Evolutionary conservation across 2,329 filamentous ascomycete species (phyloP).

Genomic region (Tothia fuscella): DNA sequence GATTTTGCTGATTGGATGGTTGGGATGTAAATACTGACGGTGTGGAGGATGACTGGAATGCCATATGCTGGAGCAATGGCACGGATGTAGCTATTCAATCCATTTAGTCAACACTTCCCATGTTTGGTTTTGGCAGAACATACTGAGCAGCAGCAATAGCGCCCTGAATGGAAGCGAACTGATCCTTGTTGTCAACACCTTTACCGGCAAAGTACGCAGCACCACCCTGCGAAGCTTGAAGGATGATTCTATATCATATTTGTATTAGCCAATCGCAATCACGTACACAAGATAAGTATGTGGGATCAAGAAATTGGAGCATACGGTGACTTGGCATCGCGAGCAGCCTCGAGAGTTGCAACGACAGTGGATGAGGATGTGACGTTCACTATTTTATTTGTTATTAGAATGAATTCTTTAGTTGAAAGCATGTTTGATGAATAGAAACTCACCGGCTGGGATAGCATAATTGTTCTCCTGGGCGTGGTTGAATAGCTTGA

Average conservation of each 20-base stretch:
- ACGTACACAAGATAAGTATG: no score
- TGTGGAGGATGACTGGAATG: constrained; percentile 66
- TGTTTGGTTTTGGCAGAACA: constrained; percentile 65
- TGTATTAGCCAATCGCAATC: no score
- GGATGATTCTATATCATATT: no score
- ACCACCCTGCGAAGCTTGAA: constrained; percentile 89
- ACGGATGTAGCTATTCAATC: constrained; percentile 31
- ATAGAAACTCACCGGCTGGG: constrained; percentile 60
- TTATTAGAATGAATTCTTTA: no score
- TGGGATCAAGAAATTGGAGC: no score
- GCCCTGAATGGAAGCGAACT: constrained; percentile 80
- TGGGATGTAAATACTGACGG: no score
- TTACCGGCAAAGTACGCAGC: constrained; percentile 83
- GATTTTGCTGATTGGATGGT: no score
- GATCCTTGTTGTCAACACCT: constrained; percentile 70
- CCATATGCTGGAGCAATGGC: constrained; percentile 42
- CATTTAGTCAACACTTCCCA: not conserved
- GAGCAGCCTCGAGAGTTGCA: constrained; percentile 83
- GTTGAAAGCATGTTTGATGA: no score
- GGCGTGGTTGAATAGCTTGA: constrained; percentile 70
- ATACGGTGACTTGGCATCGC: constrained; percentile 83
- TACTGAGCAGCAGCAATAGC: constrained; percentile 84
- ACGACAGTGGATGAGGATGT: constrained; percentile 85
- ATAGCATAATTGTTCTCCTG: constrained; percentile 82
- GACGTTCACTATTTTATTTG: constrained; percentile 58